These are phyloP conservation scores for Hanseniaspora clermontiae DNA, from an alignment of 805 yeast species.

Conservation along the genomic window DNA sequence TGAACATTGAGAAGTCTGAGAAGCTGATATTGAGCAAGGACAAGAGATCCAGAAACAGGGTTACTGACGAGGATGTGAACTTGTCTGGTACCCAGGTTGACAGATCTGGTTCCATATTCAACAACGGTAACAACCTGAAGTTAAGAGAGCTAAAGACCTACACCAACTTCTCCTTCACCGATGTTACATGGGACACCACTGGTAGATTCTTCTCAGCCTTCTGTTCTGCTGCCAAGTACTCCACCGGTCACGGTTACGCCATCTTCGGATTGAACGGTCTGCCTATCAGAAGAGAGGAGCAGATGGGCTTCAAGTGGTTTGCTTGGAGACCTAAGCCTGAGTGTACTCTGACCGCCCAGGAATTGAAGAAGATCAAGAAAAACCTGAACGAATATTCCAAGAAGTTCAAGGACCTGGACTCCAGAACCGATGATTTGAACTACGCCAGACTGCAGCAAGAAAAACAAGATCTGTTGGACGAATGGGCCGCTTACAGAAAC, in stretches of 20 bases:
- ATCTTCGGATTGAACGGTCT: conserved; percentile 76
- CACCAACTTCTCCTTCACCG: conserved; percentile 66
- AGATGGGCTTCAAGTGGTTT: conserved; percentile 78
- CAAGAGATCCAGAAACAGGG: conserved; percentile 28
- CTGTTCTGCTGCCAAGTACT: conserved; percentile 77
- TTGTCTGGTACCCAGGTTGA: conserved; percentile 23
- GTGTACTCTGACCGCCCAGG: conserved; percentile 58
- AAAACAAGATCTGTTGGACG: conserved; percentile 69
- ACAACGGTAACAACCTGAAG: conserved; percentile 10
- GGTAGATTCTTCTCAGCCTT: conserved; percentile 82
- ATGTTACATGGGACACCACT: conserved; percentile 86
- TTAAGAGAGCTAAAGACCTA: conserved; percentile 43
- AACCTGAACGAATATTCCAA: conserved; percentile 79
- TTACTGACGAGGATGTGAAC: conserved; percentile 29
- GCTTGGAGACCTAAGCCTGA: conserved; percentile 97
- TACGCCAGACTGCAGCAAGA: conserved; percentile 74
- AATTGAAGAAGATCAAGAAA: conserved; percentile 81
- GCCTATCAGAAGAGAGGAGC: conserved; percentile 56
- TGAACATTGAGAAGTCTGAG: not conserved
- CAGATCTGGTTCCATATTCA: conserved; percentile 9
- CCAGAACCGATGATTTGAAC: conserved; percentile 89
- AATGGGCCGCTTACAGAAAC: conserved; percentile 74
- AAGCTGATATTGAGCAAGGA: not conserved
- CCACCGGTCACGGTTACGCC: conserved; percentile 81
- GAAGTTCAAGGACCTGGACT: conserved; percentile 87